phyloP scores from a whole-genome alignment of 2,329 filamentous ascomycete species.

The Diplodia seriata region DNA sequence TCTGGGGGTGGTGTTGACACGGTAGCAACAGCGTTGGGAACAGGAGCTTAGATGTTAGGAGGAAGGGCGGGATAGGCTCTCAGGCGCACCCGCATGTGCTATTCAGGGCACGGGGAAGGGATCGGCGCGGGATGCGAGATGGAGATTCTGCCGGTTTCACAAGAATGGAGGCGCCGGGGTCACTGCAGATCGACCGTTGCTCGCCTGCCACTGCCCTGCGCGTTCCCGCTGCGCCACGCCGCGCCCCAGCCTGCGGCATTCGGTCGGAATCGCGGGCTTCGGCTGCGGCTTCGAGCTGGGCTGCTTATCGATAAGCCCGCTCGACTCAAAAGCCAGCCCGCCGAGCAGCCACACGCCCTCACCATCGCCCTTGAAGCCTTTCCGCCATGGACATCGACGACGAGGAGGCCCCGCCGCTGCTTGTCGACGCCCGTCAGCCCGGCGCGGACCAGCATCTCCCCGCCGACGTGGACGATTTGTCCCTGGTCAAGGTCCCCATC shows the following conservation, averaged over 20 bases:
- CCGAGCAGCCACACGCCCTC: background rate
- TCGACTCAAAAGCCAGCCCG: background rate
- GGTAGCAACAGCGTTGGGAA: slow-evolving; percentile 15
- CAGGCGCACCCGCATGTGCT: slow-evolving; percentile 14
- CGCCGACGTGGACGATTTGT: slow-evolving; percentile 56
- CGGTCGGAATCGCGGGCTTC: slow-evolving; percentile 10
- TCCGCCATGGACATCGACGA: slow-evolving; percentile 62
- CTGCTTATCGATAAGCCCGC: slow-evolving; percentile 22
- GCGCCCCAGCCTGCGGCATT: slow-evolving; percentile 9
- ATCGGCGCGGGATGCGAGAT: slow-evolving; percentile 26
- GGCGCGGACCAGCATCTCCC: slow-evolving; percentile 38
- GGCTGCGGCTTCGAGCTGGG: background rate
- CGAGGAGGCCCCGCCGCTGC: slow-evolving; percentile 63
- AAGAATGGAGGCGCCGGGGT: slow-evolving; percentile 22
- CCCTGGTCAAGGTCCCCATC: slow-evolving; percentile 74
- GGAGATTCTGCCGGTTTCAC: slow-evolving; percentile 22
- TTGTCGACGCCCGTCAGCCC: slow-evolving; percentile 58
- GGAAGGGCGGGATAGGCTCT: slow-evolving; percentile 22
- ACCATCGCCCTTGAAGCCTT: background rate
- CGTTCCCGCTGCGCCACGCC: slow-evolving; percentile 2
- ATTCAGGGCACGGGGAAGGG: slow-evolving; percentile 27
- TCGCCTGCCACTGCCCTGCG: background rate
- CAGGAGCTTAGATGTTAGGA: slow-evolving; percentile 11
- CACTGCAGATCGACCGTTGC: slow-evolving; percentile 11
- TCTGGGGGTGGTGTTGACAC: slow-evolving; percentile 13